Conservation (phyloP, 495 filamentous ascomycete species). For the Penicillium egyptiacum region DNA sequence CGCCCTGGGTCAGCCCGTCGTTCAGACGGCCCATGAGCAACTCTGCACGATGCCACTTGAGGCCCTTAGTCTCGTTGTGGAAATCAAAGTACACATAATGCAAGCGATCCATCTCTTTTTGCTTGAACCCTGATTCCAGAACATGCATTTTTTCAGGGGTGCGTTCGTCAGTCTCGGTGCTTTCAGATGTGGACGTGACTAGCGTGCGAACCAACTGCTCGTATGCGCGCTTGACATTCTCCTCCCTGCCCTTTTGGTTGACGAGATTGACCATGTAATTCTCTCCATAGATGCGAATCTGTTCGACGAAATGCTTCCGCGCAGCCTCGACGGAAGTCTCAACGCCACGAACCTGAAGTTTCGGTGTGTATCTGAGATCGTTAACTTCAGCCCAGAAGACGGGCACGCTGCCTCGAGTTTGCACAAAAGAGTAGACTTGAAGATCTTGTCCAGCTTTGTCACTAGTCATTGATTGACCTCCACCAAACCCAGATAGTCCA, state of each 20-base stretch:
- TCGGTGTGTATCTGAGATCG: conserved; percentile 82
- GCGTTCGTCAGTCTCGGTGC: conserved; percentile 51
- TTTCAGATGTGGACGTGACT: conserved; percentile 65
- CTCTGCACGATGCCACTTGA: conserved; percentile 90
- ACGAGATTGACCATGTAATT: conserved; percentile 96
- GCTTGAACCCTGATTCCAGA: conserved; percentile 62
- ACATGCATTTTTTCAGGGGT: conserved; percentile 78
- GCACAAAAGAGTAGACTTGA: conserved; percentile 89
- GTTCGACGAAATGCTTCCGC: conserved; percentile 83
- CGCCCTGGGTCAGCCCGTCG: conserved; percentile 67
- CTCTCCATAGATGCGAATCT: conserved; percentile 89
- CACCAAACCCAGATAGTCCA: conserved; percentile 77
- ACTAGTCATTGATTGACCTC: conserved; percentile 70
- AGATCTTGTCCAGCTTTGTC: conserved; percentile 71
- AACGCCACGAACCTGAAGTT: conserved; percentile 79
- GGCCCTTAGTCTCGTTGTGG: conserved; percentile 92
- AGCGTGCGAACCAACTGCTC: conserved; percentile 80
- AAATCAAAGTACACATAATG: conserved; percentile 99
- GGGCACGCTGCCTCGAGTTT: conserved; percentile 92
- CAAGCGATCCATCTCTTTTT: conserved; percentile 71
- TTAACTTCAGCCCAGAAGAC: conserved; percentile 96
- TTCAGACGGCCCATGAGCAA: conserved; percentile 78
- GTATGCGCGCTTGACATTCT: conserved; percentile 84
- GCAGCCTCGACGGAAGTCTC: conserved; percentile 81
- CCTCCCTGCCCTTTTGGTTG: conserved; percentile 89